Conservation (phyloP, 441 rosid genomes). For the Euphorbia celastroides region DNA sequence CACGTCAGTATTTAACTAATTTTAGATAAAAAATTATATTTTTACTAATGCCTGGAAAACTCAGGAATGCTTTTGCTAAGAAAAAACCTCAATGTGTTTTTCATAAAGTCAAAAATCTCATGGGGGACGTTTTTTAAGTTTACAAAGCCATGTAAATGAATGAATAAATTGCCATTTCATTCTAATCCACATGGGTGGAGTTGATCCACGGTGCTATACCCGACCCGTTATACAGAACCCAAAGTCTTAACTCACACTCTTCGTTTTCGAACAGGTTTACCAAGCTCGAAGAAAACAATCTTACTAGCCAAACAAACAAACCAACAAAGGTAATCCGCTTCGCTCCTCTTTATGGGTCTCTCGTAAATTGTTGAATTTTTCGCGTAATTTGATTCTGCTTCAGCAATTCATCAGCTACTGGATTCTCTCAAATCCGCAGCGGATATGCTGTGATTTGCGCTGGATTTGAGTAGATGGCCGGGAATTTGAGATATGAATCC, state of each 20-base stretch:
- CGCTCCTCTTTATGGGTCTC: not conserved
- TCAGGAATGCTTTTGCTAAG: no score
- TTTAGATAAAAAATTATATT: no score
- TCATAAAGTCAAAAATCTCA: no score
- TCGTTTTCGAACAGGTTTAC: not conserved
- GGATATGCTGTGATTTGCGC: conserved; percentile 18
- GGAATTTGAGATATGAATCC: conserved; percentile 41
- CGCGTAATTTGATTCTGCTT: not conserved
- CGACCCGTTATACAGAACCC: not conserved
- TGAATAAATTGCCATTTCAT: not conserved
- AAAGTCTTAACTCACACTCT: not conserved
- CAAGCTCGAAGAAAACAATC: not conserved
- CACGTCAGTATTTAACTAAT: no score
- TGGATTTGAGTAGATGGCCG: conserved; percentile 34
- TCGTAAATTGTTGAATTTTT: conserved; percentile 7
- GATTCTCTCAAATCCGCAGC: conserved; percentile 10
- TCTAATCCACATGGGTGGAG: not conserved
- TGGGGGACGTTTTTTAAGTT: no score
- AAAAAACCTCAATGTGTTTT: no score
- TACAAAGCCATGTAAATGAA: no score
- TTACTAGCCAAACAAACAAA: not conserved
- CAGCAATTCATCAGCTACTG: not conserved
- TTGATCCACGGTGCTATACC: not conserved
- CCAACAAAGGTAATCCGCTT: not conserved
- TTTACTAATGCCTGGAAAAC: no score